Percentiles rank a stretch among this genome's conserved stretches.
phyloP scores from a whole-genome alignment of 257 asterid genomes.

The Nicotiana tabacum region DNA sequence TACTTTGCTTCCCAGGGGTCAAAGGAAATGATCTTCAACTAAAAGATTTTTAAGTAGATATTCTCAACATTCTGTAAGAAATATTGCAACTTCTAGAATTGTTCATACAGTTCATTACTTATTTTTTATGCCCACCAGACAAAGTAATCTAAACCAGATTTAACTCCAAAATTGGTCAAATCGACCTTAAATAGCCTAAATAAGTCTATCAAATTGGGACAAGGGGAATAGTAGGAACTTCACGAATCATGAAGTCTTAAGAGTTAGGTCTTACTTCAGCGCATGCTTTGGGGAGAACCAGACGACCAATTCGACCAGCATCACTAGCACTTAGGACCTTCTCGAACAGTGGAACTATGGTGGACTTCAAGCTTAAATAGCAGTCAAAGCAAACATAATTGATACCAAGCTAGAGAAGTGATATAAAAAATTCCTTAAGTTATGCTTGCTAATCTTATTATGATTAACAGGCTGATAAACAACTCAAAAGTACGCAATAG shows the following conservation, averaged over 20 bases:
- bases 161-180: background rate
- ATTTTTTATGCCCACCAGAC: background rate
- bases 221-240: background rate
- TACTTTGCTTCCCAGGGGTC: background rate
- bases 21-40: background rate
- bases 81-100: background rate
- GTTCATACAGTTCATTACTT: background rate
- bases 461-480: background rate
- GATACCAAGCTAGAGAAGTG: slow-evolving; percentile 4
- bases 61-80: background rate
- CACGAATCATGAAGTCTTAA: background rate
- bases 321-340: slow-evolving; percentile 95
- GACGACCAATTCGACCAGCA: slow-evolving; percentile 95
- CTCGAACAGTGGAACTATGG: slow-evolving; percentile 80
- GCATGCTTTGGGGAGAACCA: slow-evolving; percentile 97
- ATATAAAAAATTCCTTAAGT: background rate
- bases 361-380: slow-evolving; percentile 56
- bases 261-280: slow-evolving; percentile 68
- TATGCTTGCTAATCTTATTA: background rate
- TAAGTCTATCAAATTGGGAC: background rate
- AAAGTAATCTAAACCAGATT: background rate
- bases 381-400: slow-evolving; percentile 40
- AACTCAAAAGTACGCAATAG: background rate
- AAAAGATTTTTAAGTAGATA: background rate
- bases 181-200: background rate